phyloP scores from a whole-genome alignment of 768 basidiomycete species.

The Termitomyces sp. region DNA sequence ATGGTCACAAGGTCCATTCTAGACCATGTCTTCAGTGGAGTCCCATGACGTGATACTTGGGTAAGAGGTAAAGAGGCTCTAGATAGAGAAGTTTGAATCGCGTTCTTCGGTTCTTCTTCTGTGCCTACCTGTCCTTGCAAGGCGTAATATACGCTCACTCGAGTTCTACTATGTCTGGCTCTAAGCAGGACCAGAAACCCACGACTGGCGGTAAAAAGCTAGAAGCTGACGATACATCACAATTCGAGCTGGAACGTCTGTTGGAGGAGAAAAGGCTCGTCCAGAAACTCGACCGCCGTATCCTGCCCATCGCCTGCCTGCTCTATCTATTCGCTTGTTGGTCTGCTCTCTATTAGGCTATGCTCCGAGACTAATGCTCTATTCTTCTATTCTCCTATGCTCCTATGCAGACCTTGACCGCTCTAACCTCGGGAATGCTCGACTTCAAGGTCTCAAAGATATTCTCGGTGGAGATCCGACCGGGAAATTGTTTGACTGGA shows the following conservation, averaged over 20 bases:
- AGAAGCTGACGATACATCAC: conserved; percentile 17
- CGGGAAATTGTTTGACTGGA: conserved; percentile 68
- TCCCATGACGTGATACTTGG: conserved; percentile 4
- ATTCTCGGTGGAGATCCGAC: conserved; percentile 63
- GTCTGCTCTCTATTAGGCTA: conserved; percentile 21
- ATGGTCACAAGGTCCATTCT: conserved; percentile 20
- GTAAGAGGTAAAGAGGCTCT: conserved; percentile 7
- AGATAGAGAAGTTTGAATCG: background rate
- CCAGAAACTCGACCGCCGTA: conserved; percentile 60
- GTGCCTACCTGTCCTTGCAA: background rate
- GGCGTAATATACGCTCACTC: background rate
- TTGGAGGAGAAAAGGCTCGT: conserved; percentile 35
- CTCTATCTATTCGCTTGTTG: conserved; percentile 74
- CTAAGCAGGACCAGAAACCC: conserved; percentile 6
- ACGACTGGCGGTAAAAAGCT: conserved; percentile 27
- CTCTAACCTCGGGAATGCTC: conserved; percentile 75
- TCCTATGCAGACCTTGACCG: conserved; percentile 57
- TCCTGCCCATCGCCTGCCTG: conserved; percentile 68
- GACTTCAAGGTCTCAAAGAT: conserved; percentile 68
- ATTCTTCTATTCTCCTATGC: background rate
- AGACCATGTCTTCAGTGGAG: conserved; percentile 9
- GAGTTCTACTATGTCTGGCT: conserved; percentile 5
- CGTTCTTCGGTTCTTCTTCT: conserved; percentile 6
- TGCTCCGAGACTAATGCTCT: background rate
- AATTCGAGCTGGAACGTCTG: conserved; percentile 6